phyloP scores from a whole-genome alignment of 176 grass and related monocot species.

The Lolium perenne region DNA sequence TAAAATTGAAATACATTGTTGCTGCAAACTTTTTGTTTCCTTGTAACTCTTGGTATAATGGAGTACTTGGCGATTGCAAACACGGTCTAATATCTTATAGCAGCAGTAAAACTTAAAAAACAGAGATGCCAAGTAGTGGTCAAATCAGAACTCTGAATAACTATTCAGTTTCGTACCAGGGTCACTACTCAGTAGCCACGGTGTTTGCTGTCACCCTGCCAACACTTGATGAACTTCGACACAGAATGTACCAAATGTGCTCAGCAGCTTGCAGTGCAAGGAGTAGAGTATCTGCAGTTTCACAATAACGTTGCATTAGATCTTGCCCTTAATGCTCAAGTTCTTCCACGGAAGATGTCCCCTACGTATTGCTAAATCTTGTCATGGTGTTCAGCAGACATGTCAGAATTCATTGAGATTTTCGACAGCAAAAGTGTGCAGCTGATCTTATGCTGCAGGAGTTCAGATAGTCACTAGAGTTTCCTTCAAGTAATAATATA shows the following conservation, averaged over 20 bases:
- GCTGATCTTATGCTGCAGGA: background rate
- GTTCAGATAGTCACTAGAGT: background rate
- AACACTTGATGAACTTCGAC: background rate
- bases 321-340: background rate
- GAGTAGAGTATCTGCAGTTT: background rate
- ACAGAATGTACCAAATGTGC: background rate
- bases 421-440: too few species aligned
- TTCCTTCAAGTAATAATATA: background rate
- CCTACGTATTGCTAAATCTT: constrained; percentile 5
- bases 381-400: background rate
- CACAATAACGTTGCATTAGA: background rate
- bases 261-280: background rate
- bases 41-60: constrained; percentile 11
- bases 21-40: background rate
- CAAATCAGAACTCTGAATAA: background rate
- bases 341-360: background rate
- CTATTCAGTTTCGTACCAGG: background rate
- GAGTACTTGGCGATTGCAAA: constrained; percentile 34
- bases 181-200: background rate
- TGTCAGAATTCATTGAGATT: background rate
- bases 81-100: background rate
- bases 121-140: background rate
- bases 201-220: background rate
- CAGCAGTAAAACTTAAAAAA: constrained; percentile 10
- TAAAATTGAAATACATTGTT: constrained; percentile 30